These are phyloP conservation scores for Aspergillus udagawae DNA, from an alignment of 2,329 filamentous ascomycete species.

Conservation along the genomic window DNA sequence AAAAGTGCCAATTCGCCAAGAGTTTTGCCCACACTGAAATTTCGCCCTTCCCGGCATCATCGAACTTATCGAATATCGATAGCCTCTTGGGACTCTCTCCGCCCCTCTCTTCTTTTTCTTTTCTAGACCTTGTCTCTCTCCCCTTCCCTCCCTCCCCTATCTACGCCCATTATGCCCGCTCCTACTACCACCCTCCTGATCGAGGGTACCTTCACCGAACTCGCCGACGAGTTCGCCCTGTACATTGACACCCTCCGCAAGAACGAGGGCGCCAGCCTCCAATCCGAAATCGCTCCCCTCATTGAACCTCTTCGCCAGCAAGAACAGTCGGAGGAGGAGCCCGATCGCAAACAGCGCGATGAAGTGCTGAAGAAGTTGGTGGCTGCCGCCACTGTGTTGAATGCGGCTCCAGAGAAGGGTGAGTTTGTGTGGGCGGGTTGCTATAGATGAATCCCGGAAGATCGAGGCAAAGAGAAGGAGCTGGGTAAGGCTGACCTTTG, in stretches of 20 bases:
- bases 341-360: slow-evolving; percentile 62
- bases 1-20: slow-evolving; percentile 26
- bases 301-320: slow-evolving; percentile 55
- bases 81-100: slow-evolving; percentile 4
- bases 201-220: slow-evolving; percentile 90
- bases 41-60: slow-evolving; percentile 24
- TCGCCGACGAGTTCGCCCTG: slow-evolving; percentile 89
- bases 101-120: neutral
- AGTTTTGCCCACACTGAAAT: slow-evolving; percentile 41
- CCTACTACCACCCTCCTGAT: slow-evolving; percentile 64
- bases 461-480: slow-evolving; percentile 9
- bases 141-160: neutral
- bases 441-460: neutral
- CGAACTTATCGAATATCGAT: slow-evolving; percentile 28
- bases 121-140: slow-evolving; percentile 2
- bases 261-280: slow-evolving; percentile 53
- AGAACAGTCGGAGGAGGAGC: slow-evolving; percentile 50
- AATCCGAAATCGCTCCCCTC: slow-evolving; percentile 65
- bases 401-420: slow-evolving; percentile 84
- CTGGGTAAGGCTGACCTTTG: slow-evolving; percentile 10
- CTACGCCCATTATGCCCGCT: slow-evolving; percentile 49
- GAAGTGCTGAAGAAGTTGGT: slow-evolving; percentile 88
- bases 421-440: slow-evolving; percentile 29
- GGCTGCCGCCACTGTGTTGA: slow-evolving; percentile 70
- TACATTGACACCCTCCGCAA: slow-evolving; percentile 84